Percentiles rank a stretch among this genome's conserved stretches.
These are phyloP conservation scores for Adenanthera pavonina DNA, from an alignment of 306 rosid species.

Conservation along the genomic window DNA sequence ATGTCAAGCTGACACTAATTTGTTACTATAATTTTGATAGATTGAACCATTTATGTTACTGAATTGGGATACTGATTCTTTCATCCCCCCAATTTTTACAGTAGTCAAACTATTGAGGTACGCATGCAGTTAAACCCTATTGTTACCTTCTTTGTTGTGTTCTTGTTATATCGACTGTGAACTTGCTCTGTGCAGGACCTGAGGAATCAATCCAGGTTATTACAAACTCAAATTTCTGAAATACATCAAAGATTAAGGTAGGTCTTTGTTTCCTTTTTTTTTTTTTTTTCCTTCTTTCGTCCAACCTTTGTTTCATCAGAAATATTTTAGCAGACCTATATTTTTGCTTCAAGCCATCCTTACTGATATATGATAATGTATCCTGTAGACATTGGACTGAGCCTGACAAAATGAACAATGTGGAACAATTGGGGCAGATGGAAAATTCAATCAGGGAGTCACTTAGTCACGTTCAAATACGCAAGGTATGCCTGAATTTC, in stretches of 20 bases:
- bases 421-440: constrained; percentile 75
- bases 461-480: constrained; percentile 63
- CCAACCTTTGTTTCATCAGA: background rate
- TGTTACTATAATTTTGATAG: background rate
- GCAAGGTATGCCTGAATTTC: constrained; percentile 59
- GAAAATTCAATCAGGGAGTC: constrained; percentile 82
- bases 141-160: background rate
- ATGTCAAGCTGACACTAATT: constrained; percentile 15
- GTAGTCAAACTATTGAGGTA: constrained; percentile 84
- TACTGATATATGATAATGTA: constrained; percentile 39
- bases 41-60: constrained; percentile 6
- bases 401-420: constrained; percentile 66
- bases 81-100: constrained; percentile 46
- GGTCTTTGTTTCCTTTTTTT: constrained; percentile 2
- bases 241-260: constrained; percentile 76
- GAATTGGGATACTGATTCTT: constrained; percentile 5
- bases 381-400: constrained; percentile 67
- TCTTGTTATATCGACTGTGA: constrained; percentile 6
- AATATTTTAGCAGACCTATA: constrained; percentile 5
- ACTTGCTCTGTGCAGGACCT: constrained; percentile 58
- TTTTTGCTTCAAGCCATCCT: constrained; percentile 18
- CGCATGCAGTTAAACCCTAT: constrained; percentile 16
- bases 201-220: constrained; percentile 54
- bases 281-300: no score
- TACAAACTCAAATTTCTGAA: constrained; percentile 64